phyloP scores from a whole-genome alignment of 345 rosid genomes.

The Eucalyptus sp. region DNA sequence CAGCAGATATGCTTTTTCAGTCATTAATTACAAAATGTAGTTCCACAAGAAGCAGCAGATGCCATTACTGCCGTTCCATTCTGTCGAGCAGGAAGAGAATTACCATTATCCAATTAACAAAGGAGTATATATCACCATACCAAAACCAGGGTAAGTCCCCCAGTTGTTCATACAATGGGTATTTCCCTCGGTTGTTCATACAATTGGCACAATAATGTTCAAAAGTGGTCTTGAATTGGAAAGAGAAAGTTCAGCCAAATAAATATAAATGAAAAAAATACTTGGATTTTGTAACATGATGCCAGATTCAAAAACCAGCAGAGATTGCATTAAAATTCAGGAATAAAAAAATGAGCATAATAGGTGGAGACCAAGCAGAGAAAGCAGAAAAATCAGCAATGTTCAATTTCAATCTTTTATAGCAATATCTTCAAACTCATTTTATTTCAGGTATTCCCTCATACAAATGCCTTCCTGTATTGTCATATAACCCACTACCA shows the following conservation, averaged over 20 bases:
- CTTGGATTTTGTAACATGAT: neutral
- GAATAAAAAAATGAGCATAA: neutral
- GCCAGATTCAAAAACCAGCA: neutral
- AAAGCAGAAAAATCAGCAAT: neutral
- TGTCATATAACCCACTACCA: neutral
- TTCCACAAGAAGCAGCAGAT: neutral
- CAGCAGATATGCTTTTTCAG: neutral
- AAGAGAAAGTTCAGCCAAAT: neutral
- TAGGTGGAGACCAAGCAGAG: neutral
- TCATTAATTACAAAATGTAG: neutral
- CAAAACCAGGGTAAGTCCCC: neutral
- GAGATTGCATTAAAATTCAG: neutral
- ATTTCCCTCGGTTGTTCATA: neutral
- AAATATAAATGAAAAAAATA: neutral
- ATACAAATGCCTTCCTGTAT: neutral
- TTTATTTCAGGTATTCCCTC: neutral
- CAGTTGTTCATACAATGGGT: neutral
- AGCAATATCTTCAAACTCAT: neutral
- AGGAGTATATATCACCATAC: neutral
- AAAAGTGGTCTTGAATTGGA: neutral
- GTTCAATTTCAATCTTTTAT: neutral
- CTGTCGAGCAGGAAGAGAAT: neutral
- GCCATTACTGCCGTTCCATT: neutral
- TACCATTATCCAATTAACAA: neutral
- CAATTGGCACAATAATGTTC: neutral